phyloP scores from a whole-genome alignment of 2,329 filamentous ascomycete genomes.

The Didymella arachidicola region DNA sequence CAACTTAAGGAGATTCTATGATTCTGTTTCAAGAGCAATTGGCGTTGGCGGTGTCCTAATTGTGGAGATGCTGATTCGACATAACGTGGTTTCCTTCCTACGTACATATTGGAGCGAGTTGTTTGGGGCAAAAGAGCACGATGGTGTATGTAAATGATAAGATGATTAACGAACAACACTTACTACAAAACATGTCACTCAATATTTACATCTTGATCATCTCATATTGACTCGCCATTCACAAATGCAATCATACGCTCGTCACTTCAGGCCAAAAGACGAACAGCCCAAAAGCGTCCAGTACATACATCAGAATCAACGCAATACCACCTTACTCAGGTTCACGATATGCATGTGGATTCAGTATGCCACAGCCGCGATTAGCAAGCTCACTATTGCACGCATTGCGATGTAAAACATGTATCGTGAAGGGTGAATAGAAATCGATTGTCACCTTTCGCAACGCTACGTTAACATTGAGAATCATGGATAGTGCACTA shows the following conservation, averaged over 20 bases:
- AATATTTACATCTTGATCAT: neutral
- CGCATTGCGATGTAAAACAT: neutral
- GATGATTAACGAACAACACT: slow-evolving; percentile 11
- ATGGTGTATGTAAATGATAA: slow-evolving; percentile 5
- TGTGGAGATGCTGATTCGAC: neutral
- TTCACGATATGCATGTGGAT: neutral
- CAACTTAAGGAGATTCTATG: slow-evolving; percentile 79
- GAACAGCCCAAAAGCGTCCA: no score
- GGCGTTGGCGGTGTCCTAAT: slow-evolving; percentile 32
- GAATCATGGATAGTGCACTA: neutral
- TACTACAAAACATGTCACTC: neutral
- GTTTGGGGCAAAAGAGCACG: neutral
- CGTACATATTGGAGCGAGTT: slow-evolving; percentile 4
- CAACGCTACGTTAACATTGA: neutral
- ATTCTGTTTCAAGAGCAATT: slow-evolving; percentile 17
- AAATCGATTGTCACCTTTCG: neutral
- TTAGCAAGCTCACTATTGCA: no score
- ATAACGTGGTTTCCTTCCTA: neutral
- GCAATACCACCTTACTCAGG: neutral
- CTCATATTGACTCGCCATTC: neutral
- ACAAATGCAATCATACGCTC: neutral
- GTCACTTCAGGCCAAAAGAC: neutral
- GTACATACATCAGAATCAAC: no score
- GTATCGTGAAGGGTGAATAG: neutral
- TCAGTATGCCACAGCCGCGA: neutral